Evolutionary conservation across 805 yeast species (phyloP).

Genomic region (Brettanomyces nanus): DNA sequence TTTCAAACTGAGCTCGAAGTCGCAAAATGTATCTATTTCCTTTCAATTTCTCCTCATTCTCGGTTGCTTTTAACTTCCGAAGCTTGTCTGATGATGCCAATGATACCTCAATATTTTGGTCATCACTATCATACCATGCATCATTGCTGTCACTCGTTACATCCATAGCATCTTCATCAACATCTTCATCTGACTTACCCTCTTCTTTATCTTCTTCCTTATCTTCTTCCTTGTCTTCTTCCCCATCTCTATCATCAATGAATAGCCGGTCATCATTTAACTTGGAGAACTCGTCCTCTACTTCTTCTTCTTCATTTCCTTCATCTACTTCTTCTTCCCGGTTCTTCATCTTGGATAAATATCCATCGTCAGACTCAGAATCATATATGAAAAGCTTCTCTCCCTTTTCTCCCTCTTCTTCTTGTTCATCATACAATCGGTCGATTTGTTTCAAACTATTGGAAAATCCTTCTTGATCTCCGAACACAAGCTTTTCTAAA

Average conservation of each 20-base stretch:
- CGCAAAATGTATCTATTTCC: slow-evolving; percentile 27
- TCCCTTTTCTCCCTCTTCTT: slow-evolving; percentile 28
- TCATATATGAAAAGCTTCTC: slow-evolving; percentile 15
- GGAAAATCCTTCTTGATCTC: slow-evolving; percentile 74
- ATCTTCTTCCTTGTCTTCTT: slow-evolving; percentile 28
- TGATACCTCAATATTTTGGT: slow-evolving; percentile 62
- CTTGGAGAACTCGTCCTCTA: slow-evolving; percentile 25
- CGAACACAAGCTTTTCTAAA: slow-evolving; percentile 81
- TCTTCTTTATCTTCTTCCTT: slow-evolving; percentile 27
- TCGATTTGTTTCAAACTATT: slow-evolving; percentile 53
- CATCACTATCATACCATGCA: slow-evolving; percentile 91
- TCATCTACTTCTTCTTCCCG: slow-evolving; percentile 35
- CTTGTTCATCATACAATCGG: slow-evolving; percentile 40
- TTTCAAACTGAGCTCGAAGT: slow-evolving; percentile 54
- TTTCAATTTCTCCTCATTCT: slow-evolving; percentile 25
- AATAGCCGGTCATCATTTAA: slow-evolving; percentile 44
- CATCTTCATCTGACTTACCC: slow-evolving; percentile 23
- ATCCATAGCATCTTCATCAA: slow-evolving; percentile 12
- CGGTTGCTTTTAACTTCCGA: slow-evolving; percentile 62
- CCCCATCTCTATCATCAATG: slow-evolving; percentile 50
- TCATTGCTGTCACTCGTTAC: slow-evolving; percentile 18
- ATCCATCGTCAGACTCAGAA: slow-evolving; percentile 26
- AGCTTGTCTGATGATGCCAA: slow-evolving; percentile 49
- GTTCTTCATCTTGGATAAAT: slow-evolving; percentile 31
- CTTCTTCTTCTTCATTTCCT: slow-evolving; percentile 25